Base-by-base conservation (phyloP, 2,329 filamentous ascomycete genomes). In the Penicillium sp. region DNA sequence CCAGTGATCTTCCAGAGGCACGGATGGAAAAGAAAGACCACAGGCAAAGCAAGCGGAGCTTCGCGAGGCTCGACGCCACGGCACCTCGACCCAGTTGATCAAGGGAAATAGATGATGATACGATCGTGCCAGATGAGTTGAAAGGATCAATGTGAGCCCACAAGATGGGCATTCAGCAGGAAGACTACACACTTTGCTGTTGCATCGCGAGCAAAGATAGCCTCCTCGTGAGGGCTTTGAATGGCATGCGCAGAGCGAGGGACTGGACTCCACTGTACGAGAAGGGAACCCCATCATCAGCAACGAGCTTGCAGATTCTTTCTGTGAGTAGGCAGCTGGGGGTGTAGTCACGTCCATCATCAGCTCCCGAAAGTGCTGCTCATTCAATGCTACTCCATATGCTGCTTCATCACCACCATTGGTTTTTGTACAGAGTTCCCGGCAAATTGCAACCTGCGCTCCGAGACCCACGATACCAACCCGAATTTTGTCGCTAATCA, bases 201-300 rank as follows among this genome's bases (percentile, higher is more conserved):
- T 84, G 77, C 94, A 99, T 55, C 94, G 84, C 14, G 92, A 94
- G 78, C 94, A 99, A 10, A 88, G 81, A 75, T 97, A 99, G 1
- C 94, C 94, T 54, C 94, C 91, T 48, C 89, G 81, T 20, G 84
- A 88, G 16, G 93, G 86, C 60, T 86, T 86, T 63, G 89, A 91
- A 75, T 97, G 93, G 70, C 94, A 99, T 5, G 92, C 92, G 72
- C 94, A 99, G 59, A 94, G 85, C 57, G 88, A 92, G 5, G 86
- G 82, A 24, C 80, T 80, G 2, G 85, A 81, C 51, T 90, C 89
- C 5, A 94, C 85, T 2, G 89, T 89, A 37, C 92, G 85, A 6
- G 90, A 95, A 0, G 94, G 94, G 69, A 99, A 99, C 5, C 94
- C 94, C 93, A 99, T 99, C 89, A 96, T 95, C 26, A 99, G 83